phyloP scores from a whole-genome alignment of 371 early-diverging fungal genomes.

The Paramicrosporidium saccamoebae region DNA sequence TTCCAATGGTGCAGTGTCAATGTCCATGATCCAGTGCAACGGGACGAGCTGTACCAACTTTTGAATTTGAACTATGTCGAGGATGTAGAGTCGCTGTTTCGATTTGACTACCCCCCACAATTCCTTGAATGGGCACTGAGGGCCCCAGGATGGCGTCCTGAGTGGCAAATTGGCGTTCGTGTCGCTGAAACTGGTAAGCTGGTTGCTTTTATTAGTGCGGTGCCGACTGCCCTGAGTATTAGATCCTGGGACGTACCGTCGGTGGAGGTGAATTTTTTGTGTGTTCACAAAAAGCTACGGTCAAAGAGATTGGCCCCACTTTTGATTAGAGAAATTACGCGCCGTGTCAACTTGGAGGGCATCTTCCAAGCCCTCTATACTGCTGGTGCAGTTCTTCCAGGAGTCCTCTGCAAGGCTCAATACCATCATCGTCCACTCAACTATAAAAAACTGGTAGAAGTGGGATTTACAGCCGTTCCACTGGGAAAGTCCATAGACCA shows the following conservation, averaged over 20 bases:
- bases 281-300: conserved; percentile 79
- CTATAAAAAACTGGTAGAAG: conserved; percentile 69
- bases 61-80: conserved; percentile 75
- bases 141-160: conserved; percentile 56
- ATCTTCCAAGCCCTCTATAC: conserved; percentile 96
- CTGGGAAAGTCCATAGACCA: conserved; percentile 32
- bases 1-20: conserved; percentile 65
- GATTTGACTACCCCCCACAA: conserved; percentile 68
- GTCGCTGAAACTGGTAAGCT: conserved; percentile 39
- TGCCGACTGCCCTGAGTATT: conserved; percentile 40
- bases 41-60: conserved; percentile 52
- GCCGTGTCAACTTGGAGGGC: conserved; percentile 60
- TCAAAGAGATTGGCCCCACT: conserved; percentile 84
- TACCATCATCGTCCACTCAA: conserved; percentile 79
- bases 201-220: conserved; percentile 77
- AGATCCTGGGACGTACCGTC: conserved; percentile 24
- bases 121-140: conserved; percentile 75
- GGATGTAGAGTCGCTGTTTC: conserved; percentile 69
- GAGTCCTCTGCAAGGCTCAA: conserved; percentile 39
- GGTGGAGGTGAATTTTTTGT: conserved; percentile 94
- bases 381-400: conserved; percentile 66
- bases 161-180: conserved; percentile 76
- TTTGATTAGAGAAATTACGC: conserved; percentile 92
- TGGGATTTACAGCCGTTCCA: conserved; percentile 44
- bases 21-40: conserved; percentile 30